A percentile compares a stretch with the other conserved stretches of the same genome.
phyloP scores from a whole-genome alignment of 2,329 filamentous ascomycete genomes.

The Aspergillus pseudonomiae region DNA sequence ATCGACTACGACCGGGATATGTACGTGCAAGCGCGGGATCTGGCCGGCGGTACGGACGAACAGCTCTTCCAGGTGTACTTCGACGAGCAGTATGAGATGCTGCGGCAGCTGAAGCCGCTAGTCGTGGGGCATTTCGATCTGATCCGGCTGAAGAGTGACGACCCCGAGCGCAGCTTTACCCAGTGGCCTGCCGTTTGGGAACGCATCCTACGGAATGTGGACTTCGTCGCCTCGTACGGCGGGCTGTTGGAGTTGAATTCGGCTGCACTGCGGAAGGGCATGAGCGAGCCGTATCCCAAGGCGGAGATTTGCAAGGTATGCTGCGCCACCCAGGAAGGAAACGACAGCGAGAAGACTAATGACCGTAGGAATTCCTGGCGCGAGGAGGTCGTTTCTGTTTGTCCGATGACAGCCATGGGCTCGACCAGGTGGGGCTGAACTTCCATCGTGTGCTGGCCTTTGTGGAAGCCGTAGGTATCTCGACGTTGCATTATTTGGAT shows the following conservation, averaged over 20 bases:
- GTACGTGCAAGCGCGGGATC: slow-evolving; percentile 66
- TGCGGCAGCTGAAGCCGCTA: slow-evolving; percentile 69
- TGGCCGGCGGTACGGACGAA: slow-evolving; percentile 67
- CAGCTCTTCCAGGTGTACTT: slow-evolving; percentile 82
- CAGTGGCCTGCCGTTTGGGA: slow-evolving; percentile 70
- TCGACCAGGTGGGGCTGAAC: slow-evolving; percentile 84
- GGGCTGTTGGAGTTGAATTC: slow-evolving; percentile 90
- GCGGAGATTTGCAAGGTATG: slow-evolving; percentile 68
- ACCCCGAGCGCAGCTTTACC: slow-evolving; percentile 65
- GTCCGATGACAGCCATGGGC: slow-evolving; percentile 92
- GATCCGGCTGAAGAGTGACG: slow-evolving; percentile 75
- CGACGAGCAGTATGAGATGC: slow-evolving; percentile 82
- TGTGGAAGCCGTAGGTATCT: slow-evolving; percentile 56
- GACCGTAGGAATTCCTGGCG: slow-evolving; percentile 70
- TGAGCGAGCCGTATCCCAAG: slow-evolving; percentile 87
- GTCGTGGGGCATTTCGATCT: slow-evolving; percentile 95
- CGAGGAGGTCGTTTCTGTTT: slow-evolving; percentile 83
- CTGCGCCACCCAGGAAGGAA: neutral
- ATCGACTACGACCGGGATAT: slow-evolving; percentile 79
- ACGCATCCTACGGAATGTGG: slow-evolving; percentile 73
- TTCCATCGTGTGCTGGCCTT: slow-evolving; percentile 73
- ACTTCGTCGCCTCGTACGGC: slow-evolving; percentile 70
- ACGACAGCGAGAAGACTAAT: neutral
- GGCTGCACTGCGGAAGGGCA: slow-evolving; percentile 82
- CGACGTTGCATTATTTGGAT: slow-evolving; percentile 42